Evolutionary conservation across 768 basidiomycete species (phyloP).

Genomic region (Naganishia vaughanmartiniae): DNA sequence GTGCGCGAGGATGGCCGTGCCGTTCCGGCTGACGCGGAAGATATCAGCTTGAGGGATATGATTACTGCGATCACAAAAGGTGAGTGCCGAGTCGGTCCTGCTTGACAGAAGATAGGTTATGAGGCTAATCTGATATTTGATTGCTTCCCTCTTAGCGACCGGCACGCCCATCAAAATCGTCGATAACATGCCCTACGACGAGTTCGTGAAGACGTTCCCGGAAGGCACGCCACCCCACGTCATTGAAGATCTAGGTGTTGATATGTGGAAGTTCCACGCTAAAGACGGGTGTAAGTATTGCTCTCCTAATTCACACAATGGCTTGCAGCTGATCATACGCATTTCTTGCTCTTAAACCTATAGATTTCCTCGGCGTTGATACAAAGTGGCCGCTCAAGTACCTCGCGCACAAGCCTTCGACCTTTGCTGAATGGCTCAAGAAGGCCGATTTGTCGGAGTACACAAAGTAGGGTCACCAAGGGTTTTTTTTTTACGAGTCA

Average conservation of each 20-base stretch:
- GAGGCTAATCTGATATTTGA: not conserved
- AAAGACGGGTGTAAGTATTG: slow-evolving; percentile 18
- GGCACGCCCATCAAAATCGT: slow-evolving; percentile 10
- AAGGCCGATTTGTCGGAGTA: slow-evolving; percentile 13
- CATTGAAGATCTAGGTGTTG: slow-evolving; percentile 16
- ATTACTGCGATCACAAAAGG: not conserved
- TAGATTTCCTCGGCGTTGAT: slow-evolving; percentile 19
- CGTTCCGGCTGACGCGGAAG: not conserved
- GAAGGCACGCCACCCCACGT: slow-evolving; percentile 19
- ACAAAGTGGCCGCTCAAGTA: slow-evolving; percentile 23
- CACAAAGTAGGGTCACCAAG: not conserved
- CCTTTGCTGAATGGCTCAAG: slow-evolving; percentile 22
- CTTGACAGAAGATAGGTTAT: too few relatives aligned
- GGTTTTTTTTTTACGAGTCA: too few relatives aligned
- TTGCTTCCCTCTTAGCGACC: not conserved
- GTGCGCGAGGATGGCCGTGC: slow-evolving; percentile 13
- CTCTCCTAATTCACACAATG: not conserved
- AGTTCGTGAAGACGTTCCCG: not conserved
- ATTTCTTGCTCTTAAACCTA: not conserved
- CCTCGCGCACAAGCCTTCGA: slow-evolving; percentile 19
- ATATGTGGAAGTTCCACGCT: not conserved
- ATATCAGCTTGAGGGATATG: slow-evolving; percentile 7
- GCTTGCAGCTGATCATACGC: too few relatives aligned
- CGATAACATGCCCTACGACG: slow-evolving; percentile 6
- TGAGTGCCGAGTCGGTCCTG: not conserved